Base-by-base conservation (phyloP, 768 basidiomycete species). In the Naganishia onofrii region DNA sequence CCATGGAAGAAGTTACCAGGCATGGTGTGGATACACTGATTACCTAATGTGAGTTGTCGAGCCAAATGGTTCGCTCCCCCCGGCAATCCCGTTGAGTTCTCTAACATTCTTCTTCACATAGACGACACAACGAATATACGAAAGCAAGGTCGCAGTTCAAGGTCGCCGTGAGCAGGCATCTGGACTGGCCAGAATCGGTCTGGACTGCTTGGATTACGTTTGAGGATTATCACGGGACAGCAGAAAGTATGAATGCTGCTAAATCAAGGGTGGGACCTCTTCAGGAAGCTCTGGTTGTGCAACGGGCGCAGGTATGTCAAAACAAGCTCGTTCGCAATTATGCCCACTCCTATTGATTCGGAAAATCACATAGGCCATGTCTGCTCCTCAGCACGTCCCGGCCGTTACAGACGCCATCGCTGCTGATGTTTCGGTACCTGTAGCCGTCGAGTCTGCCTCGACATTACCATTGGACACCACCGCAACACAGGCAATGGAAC, bases 111-210 rank as follows among this genome's bases (percentile, higher is more conserved):
- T 29, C 21, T 42, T 36, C 13, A 10, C 17, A 32, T 64, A 82
- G 82, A 17, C 80, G 80, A 6, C 72, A 76, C 13, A 76, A 76
- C 19, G 69, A 80, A 29, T 55, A 80, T 51, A 84, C 87, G 19
- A 82, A 85, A 55, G 90, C 89, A 2, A 87, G 92, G 48, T 82
- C 84, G 28, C 82, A 87, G 8, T 95, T 91, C 78, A 80, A 83
- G 51, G 87, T 88, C 70, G 83, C 90, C 4, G 85, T 87, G 32
- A 83, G 84, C 53, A 90, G 89, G 78, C 86, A 88, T 32, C 75
- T 98, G 46, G 95, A 99, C 80, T 98, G 93, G 89, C 93, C 96
- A 0, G 95, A 99, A 80, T 90, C 89, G 12, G 83, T 98, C 9
- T 95, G 91, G 88, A 91, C 93, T 67, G 89, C 90, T 0, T 95